A percentile compares a stretch with the other conserved stretches of the same genome.
phyloP scores from a whole-genome alignment of 495 filamentous ascomycete species.

The Staphylotrichum longicolle region DNA sequence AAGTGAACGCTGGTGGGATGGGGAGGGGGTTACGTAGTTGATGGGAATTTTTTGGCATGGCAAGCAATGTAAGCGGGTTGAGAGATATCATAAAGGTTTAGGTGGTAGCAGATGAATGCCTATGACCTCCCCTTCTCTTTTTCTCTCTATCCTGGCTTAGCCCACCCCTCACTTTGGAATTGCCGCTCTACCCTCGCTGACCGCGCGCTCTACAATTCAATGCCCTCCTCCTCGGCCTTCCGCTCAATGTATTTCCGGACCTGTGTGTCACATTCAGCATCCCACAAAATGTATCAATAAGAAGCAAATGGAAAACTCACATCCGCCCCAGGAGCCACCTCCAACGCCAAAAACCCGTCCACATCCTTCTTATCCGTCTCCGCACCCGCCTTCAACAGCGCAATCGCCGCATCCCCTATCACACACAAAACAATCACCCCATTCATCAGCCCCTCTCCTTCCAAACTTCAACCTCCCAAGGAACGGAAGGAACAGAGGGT shows the following conservation, averaged over 20 bases:
- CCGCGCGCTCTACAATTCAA: conserved; percentile 52
- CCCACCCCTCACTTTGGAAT: background rate
- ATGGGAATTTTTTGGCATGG: background rate
- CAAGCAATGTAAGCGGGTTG: background rate
- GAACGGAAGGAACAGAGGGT: no score
- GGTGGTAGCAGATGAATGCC: background rate
- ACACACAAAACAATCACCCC: background rate
- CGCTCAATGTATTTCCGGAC: conserved; percentile 74
- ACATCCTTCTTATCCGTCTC: conserved; percentile 74
- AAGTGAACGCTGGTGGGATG: conserved; percentile 28
- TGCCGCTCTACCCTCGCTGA: conserved; percentile 4
- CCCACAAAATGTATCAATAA: no score
- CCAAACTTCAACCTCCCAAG: background rate
- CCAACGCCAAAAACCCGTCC: conserved; percentile 71
- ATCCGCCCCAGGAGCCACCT: conserved; percentile 75
- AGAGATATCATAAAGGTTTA: conserved; percentile 13
- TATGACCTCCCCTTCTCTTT: background rate
- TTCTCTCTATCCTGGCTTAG: conserved; percentile 9
- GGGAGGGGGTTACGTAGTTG: background rate
- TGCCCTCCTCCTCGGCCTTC: conserved; percentile 79
- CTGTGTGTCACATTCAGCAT: conserved; percentile 37
- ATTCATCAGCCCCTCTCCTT: background rate
- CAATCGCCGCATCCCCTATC: conserved; percentile 71
- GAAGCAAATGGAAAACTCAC: conserved; percentile 27
- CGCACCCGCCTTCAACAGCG: conserved; percentile 79